phyloP scores from a whole-genome alignment of 2,329 filamentous ascomycete species.

The Botrytis byssoidea region DNA sequence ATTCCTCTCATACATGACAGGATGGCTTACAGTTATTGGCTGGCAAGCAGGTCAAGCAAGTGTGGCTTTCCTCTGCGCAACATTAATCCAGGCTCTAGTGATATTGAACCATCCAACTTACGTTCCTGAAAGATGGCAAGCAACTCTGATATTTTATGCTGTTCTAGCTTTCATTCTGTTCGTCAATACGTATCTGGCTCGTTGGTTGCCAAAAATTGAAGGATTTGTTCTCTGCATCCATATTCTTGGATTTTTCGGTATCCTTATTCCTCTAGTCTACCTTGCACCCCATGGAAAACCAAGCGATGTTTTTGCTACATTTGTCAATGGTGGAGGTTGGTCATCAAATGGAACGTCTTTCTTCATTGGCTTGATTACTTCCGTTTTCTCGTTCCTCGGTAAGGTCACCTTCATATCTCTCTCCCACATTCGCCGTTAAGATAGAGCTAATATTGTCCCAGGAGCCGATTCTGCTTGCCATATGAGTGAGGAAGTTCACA shows the following conservation, averaged over 20 bases:
- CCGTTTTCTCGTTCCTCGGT: constrained; percentile 20
- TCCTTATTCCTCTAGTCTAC: constrained; percentile 43
- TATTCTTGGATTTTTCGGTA: constrained; percentile 45
- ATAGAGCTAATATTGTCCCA: constrained; percentile 4
- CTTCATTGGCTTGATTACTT: constrained; percentile 39
- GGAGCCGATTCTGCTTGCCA: constrained; percentile 19
- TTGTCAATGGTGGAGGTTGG: constrained; percentile 38
- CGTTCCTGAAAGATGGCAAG: constrained; percentile 42
- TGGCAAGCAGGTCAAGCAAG: constrained; percentile 47
- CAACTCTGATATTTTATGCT: constrained; percentile 44
- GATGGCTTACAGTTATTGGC: constrained; percentile 47
- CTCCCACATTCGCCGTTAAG: neutral
- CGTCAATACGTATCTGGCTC: constrained; percentile 45
- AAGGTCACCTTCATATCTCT: neutral
- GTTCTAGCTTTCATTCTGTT: constrained; percentile 42
- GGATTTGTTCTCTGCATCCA: constrained; percentile 46
- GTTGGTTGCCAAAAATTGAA: constrained; percentile 45
- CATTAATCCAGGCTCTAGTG: constrained; percentile 46
- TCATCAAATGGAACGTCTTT: constrained; percentile 37
- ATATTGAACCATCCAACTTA: constrained; percentile 41
- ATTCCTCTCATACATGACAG: constrained; percentile 53
- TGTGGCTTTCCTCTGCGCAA: constrained; percentile 44
- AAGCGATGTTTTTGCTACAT: constrained; percentile 36
- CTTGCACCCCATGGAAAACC: constrained; percentile 28
- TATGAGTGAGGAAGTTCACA: constrained; percentile 24